Evolutionary conservation across 2,329 filamentous ascomycete genomes (phyloP).

Genomic region (Fusarium xylarioides): DNA sequence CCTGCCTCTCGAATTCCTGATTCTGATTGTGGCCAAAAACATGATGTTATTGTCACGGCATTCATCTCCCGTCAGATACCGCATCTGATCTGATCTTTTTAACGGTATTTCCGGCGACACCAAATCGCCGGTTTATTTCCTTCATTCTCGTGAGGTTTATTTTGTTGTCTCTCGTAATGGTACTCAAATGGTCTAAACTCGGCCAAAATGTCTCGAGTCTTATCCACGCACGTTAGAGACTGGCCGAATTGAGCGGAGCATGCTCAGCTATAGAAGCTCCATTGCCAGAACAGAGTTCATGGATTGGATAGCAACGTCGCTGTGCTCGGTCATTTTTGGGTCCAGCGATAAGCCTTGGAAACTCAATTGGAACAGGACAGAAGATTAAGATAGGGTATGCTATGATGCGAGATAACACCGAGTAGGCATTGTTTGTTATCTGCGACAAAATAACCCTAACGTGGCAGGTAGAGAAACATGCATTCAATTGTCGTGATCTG

Average conservation of each 20-base stretch:
- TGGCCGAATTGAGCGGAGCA: conserved; percentile 20
- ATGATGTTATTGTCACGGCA: conserved; percentile 27
- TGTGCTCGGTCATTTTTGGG: conserved; percentile 19
- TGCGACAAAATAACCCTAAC: neutral
- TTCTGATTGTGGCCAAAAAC: conserved; percentile 12
- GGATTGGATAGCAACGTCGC: neutral
- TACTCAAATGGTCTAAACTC: conserved; percentile 24
- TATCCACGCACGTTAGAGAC: conserved; percentile 22
- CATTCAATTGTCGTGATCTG: neutral
- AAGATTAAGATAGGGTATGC: conserved; percentile 5
- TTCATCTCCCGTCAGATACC: conserved; percentile 5
- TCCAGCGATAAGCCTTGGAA: conserved; percentile 18
- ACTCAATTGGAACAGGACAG: conserved; percentile 20
- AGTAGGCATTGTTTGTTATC: neutral
- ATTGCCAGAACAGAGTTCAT: conserved; percentile 1
- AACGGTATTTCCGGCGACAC: conserved; percentile 2
- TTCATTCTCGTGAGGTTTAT: neutral
- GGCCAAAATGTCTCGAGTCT: conserved; percentile 18
- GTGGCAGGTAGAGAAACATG: neutral
- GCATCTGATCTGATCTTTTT: conserved; percentile 19
- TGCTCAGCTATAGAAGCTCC: conserved; percentile 3
- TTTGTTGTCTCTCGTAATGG: neutral
- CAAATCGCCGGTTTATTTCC: neutral
- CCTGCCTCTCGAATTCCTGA: neutral
- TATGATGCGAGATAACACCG: conserved; percentile 20